phyloP scores from a whole-genome alignment of 345 rosid species.

The Clausena lansium region DNA sequence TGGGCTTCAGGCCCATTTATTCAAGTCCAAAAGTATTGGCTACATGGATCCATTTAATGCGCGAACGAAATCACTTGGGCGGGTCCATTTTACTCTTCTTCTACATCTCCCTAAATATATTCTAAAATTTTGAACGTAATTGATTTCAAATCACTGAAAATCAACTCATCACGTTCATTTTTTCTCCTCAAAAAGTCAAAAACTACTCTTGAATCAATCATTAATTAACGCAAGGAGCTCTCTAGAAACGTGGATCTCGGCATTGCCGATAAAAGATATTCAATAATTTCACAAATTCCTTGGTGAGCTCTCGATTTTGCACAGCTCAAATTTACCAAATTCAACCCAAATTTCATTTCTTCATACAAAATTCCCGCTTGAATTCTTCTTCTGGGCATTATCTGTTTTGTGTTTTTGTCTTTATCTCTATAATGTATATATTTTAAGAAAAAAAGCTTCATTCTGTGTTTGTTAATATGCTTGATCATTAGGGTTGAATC shows the following conservation, averaged over 20 bases:
- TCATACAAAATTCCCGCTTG: conserved; percentile 9
- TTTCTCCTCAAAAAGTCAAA: not conserved
- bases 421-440: conserved; percentile 1
- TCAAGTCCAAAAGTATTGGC: not conserved
- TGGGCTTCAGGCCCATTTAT: not conserved
- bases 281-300: not conserved
- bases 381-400: conserved; percentile 20
- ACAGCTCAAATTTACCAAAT: not conserved
- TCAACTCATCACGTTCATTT: not conserved
- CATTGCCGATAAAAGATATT: not conserved
- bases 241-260: conserved; percentile 2
- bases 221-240: not conserved
- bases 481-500: conserved; percentile 11
- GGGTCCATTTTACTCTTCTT: not conserved
- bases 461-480: not conserved
- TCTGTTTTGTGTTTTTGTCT: not conserved
- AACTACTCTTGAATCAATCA: not conserved
- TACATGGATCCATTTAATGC: not conserved
- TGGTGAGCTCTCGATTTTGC: conserved; percentile 20
- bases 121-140: no score
- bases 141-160: not conserved
- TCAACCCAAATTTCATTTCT: not conserved
- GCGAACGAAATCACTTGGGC: not conserved
- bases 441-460: not conserved
- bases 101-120: not conserved